These are phyloP conservation scores for Phyllosticta citribraziliensis DNA, from an alignment of 2,329 filamentous ascomycete species.

Conservation along the genomic window DNA sequence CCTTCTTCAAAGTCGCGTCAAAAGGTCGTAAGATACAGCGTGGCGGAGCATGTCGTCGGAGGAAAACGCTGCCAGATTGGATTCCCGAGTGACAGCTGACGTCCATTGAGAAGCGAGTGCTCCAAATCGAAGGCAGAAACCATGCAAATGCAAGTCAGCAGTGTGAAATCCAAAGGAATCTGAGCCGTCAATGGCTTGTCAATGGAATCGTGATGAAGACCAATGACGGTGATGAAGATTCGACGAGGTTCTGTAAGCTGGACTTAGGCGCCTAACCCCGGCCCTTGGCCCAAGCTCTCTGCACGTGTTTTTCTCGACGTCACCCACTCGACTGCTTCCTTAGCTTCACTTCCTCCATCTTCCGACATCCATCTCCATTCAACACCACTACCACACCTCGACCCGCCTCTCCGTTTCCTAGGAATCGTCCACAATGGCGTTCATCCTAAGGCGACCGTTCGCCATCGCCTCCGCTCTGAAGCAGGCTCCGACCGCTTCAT, in stretches of 20 bases:
- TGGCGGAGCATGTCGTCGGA: no score
- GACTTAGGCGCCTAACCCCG: neutral
- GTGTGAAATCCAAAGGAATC: neutral
- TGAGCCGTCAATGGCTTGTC: neutral
- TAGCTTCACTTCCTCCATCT: conserved; percentile 1
- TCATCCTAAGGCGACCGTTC: conserved; percentile 54
- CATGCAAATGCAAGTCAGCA: neutral
- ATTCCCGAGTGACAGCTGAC: no score
- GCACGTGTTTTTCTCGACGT: conserved; percentile 8
- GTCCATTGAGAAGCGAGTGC: no score
- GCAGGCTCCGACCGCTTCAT: conserved; percentile 42
- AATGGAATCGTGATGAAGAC: neutral
- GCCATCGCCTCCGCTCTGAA: conserved; percentile 50
- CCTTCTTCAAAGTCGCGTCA: no score
- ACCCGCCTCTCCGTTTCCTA: neutral
- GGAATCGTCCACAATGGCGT: conserved; percentile 44
- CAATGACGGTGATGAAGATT: conserved; percentile 4
- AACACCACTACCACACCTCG: neutral
- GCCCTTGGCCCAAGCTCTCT: neutral
- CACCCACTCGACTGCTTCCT: neutral
- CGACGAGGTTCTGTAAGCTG: conserved; percentile 7
- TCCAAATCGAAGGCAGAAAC: no score
- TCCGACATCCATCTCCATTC: neutral
- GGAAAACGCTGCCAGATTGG: no score
- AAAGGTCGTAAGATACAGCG: no score